Conservation (phyloP, 2,329 filamentous ascomycete genomes). For the Microsporum canis region DNA sequence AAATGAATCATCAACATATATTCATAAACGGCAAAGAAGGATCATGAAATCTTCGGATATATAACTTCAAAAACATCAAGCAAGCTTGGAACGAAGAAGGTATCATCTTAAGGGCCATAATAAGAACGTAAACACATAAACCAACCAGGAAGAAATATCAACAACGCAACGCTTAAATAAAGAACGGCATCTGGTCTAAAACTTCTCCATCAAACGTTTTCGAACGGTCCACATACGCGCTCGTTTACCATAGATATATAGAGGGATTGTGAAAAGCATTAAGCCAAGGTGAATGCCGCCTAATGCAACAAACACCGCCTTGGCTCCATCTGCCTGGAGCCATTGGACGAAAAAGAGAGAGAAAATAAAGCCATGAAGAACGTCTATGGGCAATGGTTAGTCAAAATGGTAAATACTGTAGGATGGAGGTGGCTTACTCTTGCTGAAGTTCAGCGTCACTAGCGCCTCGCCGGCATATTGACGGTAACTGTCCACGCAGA, state of each 20-base stretch:
- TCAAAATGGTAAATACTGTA: conserved; percentile 1
- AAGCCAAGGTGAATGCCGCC: conserved; percentile 74
- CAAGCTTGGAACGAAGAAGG: background rate
- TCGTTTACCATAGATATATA: conserved; percentile 90
- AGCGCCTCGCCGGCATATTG: conserved; percentile 90
- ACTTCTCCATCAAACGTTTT: conserved; percentile 76
- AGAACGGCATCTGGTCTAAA: conserved; percentile 26
- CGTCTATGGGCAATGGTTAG: conserved; percentile 37
- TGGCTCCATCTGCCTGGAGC: conserved; percentile 64
- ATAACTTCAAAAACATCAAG: conserved; percentile 5
- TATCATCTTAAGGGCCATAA: background rate
- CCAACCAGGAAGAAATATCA: conserved; percentile 1
- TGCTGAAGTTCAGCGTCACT: conserved; percentile 87
- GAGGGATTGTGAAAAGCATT: conserved; percentile 66
- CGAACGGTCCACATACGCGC: conserved; percentile 88
- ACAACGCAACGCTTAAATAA: background rate
- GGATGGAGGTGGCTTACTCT: conserved; percentile 47
- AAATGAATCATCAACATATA: background rate
- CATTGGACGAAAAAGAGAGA: conserved; percentile 78
- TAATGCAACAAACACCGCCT: conserved; percentile 67
- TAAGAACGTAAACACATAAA: background rate
- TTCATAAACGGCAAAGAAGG: background rate
- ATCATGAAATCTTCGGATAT: background rate
- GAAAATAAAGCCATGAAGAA: conserved; percentile 83
- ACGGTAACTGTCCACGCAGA: conserved; percentile 84